A percentile compares a stretch with the other conserved stretches of the same genome.
Conservation (phyloP, 2,329 filamentous ascomycete species). For the Arthrobotrys pseudoclavata region DNA sequence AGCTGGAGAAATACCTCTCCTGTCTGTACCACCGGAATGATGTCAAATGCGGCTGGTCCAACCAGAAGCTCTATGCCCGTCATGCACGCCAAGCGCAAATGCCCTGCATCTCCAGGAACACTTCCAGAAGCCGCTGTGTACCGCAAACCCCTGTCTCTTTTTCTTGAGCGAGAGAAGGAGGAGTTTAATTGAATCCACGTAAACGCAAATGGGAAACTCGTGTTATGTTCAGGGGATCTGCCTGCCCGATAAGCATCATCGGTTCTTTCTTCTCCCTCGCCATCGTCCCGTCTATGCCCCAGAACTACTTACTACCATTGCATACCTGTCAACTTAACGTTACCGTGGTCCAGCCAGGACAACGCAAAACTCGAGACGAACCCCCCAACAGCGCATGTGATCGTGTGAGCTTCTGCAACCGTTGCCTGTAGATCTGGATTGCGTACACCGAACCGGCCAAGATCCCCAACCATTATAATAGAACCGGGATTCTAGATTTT, state of each 20-base stretch:
- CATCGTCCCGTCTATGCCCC: slow-evolving; percentile 15
- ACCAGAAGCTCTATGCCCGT: slow-evolving; percentile 18
- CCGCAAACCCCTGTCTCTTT: slow-evolving; percentile 42
- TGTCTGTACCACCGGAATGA: slow-evolving; percentile 7
- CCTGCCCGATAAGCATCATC: slow-evolving; percentile 32
- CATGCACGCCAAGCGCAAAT: slow-evolving; percentile 41
- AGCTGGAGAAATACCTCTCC: slow-evolving; percentile 19
- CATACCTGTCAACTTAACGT: neutral
- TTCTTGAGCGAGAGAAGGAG: neutral
- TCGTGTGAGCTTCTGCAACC: slow-evolving; percentile 47
- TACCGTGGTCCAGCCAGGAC: slow-evolving; percentile 17
- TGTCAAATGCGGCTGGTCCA: slow-evolving; percentile 40
- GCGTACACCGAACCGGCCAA: slow-evolving; percentile 32
- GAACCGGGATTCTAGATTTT: slow-evolving; percentile 1
- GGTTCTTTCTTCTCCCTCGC: neutral
- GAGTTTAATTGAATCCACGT: slow-evolving; percentile 37
- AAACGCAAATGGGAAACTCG: slow-evolving; percentile 48
- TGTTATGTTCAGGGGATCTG: slow-evolving; percentile 49
- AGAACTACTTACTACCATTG: neutral
- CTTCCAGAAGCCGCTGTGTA: slow-evolving; percentile 47
- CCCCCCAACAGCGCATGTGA: slow-evolving; percentile 59
- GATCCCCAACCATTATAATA: slow-evolving; percentile 24
- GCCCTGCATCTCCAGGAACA: slow-evolving; percentile 35
- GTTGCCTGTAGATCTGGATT: slow-evolving; percentile 38
- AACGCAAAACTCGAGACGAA: slow-evolving; percentile 51